Evolutionary conservation across 2,329 filamentous ascomycete genomes (phyloP).

Genomic region (Tetracladium maxilliforme): DNA sequence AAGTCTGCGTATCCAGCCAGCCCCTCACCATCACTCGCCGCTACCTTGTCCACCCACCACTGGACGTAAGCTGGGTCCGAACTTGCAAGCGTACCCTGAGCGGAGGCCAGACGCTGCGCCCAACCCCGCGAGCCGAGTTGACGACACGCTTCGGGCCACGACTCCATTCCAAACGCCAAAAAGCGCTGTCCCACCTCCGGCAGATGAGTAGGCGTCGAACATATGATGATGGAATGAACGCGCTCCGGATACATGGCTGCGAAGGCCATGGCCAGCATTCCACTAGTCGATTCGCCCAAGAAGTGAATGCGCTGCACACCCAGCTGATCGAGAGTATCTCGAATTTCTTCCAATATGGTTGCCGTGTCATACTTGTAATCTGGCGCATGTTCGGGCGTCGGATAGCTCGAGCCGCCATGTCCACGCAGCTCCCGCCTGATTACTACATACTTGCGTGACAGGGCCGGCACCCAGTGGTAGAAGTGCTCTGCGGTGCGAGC

Average conservation of each 20-base stretch:
- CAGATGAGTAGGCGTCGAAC: conserved; percentile 12
- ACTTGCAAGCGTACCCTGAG: conserved; percentile 15
- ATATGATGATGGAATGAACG: conserved; percentile 14
- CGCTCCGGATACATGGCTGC: conserved; percentile 15
- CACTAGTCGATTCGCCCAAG: conserved; percentile 17
- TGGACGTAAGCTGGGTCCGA: conserved; percentile 12
- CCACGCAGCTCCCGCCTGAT: conserved; percentile 17
- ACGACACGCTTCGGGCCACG: conserved; percentile 6
- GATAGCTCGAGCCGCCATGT: conserved; percentile 15
- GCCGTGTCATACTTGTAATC: conserved; percentile 10
- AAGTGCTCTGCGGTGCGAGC: conserved; percentile 16
- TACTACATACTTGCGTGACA: conserved; percentile 14
- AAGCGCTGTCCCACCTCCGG: not conserved
- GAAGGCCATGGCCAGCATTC: conserved; percentile 17
- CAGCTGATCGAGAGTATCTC: conserved; percentile 18
- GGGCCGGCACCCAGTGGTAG: conserved; percentile 18
- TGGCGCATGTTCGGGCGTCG: conserved; percentile 6
- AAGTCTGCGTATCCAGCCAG: conserved; percentile 18
- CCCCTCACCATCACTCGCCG: conserved; percentile 13
- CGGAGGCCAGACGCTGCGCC: conserved; percentile 12
- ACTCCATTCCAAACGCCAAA: conserved; percentile 1
- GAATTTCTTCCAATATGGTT: conserved; percentile 15
- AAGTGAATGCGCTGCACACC: conserved; percentile 15
- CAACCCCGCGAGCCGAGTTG: conserved; percentile 16
- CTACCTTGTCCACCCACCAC: conserved; percentile 16